These are phyloP conservation scores for Colletotrichum orbiculare DNA, from an alignment of 2,329 filamentous ascomycete genomes.

Conservation along the genomic window DNA sequence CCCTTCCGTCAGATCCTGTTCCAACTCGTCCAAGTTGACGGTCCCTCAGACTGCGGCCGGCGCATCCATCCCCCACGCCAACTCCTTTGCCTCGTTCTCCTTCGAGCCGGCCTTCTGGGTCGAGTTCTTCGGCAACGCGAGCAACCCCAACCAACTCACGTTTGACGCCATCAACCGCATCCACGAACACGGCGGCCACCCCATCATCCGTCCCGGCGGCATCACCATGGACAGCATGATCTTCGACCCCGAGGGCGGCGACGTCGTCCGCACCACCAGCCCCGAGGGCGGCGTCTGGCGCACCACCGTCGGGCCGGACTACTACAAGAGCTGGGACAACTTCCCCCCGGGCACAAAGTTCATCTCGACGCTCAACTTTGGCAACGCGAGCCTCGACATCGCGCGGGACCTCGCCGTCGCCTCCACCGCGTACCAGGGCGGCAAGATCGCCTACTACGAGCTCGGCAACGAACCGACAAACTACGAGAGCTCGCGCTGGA, in stretches of 20 bases:
- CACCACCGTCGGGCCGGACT: constrained; percentile 20
- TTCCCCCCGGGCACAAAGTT: constrained; percentile 36
- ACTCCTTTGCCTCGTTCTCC: constrained; percentile 37
- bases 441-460: constrained; percentile 36
- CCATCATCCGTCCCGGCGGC: constrained; percentile 36
- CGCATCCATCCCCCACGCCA: constrained; percentile 35
- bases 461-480: constrained; percentile 38
- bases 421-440: constrained; percentile 28
- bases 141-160: constrained; percentile 34
- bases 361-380: constrained; percentile 38
- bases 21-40: background rate
- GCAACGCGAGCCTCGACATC: constrained; percentile 37
- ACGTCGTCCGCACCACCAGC: constrained; percentile 37
- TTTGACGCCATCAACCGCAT: constrained; percentile 31
- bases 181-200: constrained; percentile 32
- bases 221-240: constrained; percentile 39
- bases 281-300: constrained; percentile 31
- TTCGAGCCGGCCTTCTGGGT: constrained; percentile 39
- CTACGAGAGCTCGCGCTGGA: constrained; percentile 31
- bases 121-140: constrained; percentile 37
- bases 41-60: constrained; percentile 2
- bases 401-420: constrained; percentile 36
- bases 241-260: constrained; percentile 34
- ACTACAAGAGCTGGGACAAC: constrained; percentile 33
- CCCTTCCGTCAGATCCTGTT: background rate